A percentile compares a stretch with the other conserved stretches of the same genome.
phyloP scores from a whole-genome alignment of 768 basidiomycete genomes.

The Clavulina sp. region DNA sequence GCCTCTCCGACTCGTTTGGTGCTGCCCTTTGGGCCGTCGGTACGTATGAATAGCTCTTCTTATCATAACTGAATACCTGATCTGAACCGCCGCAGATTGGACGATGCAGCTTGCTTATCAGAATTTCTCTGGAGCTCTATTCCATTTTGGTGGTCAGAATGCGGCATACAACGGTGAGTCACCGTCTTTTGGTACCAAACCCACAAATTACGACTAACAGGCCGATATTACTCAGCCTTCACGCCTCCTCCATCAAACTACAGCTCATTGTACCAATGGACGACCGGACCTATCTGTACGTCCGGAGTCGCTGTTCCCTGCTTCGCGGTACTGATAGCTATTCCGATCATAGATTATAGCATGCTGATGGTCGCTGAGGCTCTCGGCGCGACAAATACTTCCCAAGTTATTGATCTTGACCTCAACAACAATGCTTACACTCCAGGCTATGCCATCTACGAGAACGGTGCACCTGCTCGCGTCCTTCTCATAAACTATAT shows the following conservation, averaged over 20 bases:
- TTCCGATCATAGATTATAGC: slow-evolving; percentile 21
- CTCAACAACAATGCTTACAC: slow-evolving; percentile 23
- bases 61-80: neutral
- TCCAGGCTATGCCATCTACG: slow-evolving; percentile 33
- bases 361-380: slow-evolving; percentile 29
- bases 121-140: slow-evolving; percentile 24
- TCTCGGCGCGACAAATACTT: slow-evolving; percentile 25
- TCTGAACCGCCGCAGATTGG: slow-evolving; percentile 19
- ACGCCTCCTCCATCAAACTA: slow-evolving; percentile 30
- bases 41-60: neutral
- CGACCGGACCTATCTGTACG: slow-evolving; percentile 26
- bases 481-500: slow-evolving; percentile 24
- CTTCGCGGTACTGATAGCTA: neutral
- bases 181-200: neutral
- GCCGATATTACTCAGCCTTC: slow-evolving; percentile 21
- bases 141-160: slow-evolving; percentile 3
- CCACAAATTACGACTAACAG: neutral
- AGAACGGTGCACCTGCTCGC: slow-evolving; percentile 23
- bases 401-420: slow-evolving; percentile 28
- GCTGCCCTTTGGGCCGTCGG: slow-evolving; percentile 20
- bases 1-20: slow-evolving; percentile 33
- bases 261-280: slow-evolving; percentile 23
- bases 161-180: neutral
- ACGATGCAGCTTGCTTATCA: slow-evolving; percentile 31
- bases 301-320: neutral